These are phyloP conservation scores for Sarocladium brachiariae DNA, from an alignment of 2,329 filamentous ascomycete genomes.

Conservation along the genomic window DNA sequence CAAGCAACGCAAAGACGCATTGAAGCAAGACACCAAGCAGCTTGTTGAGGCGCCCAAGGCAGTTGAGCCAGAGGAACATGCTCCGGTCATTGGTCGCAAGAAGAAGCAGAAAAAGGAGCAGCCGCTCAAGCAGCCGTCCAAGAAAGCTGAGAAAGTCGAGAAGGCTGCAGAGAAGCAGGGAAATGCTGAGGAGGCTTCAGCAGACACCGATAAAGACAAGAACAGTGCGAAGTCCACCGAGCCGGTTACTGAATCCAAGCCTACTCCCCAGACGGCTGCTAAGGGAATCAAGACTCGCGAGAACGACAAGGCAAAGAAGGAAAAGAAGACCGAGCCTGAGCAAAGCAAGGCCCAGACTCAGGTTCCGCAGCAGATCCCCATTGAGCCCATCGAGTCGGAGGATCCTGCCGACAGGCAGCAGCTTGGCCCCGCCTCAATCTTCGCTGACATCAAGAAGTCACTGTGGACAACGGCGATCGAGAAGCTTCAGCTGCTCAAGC, in stretches of 20 bases:
- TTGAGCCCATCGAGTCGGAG: constrained; percentile 7
- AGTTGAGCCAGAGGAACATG: constrained; percentile 51
- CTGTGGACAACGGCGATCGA: constrained; percentile 28
- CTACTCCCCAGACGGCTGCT: background rate
- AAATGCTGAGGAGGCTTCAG: background rate
- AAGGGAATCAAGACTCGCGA: constrained; percentile 15
- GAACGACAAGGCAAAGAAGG: constrained; percentile 22
- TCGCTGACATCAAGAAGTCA: constrained; percentile 26
- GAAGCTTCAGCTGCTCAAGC: constrained; percentile 30
- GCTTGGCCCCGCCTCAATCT: constrained; percentile 26
- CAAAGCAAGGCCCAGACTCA: background rate
- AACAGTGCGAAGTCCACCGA: constrained; percentile 11
- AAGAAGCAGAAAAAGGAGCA: constrained; percentile 81
- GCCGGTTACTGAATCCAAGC: constrained; percentile 4
- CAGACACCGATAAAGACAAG: constrained; percentile 12
- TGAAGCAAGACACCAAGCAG: constrained; percentile 55
- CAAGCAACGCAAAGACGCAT: constrained; percentile 64
- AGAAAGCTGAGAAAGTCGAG: constrained; percentile 15
- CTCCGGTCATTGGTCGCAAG: constrained; percentile 71
- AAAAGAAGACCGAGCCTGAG: constrained; percentile 12
- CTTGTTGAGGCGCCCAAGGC: constrained; percentile 41
- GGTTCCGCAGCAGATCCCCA: background rate
- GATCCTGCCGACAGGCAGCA: constrained; percentile 13
- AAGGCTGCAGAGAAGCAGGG: constrained; percentile 8
- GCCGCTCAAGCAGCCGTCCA: constrained; percentile 19